Percentiles rank a stretch among this genome's conserved stretches.
These are phyloP conservation scores for Elaphomyces granulatus DNA, from an alignment of 495 filamentous ascomycete genomes.

Conservation along the genomic window DNA sequence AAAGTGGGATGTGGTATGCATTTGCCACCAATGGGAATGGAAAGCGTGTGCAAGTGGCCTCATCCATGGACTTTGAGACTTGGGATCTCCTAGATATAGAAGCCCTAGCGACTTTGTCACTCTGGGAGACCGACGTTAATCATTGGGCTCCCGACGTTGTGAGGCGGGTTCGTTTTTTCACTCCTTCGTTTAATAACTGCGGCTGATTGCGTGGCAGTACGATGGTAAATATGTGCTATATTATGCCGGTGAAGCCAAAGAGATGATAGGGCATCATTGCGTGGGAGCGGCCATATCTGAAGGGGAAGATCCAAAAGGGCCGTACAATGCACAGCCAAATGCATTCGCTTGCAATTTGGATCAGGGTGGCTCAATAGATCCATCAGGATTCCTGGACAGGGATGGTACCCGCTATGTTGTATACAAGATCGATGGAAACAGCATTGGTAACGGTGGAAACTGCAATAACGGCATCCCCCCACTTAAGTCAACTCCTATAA, in stretches of 20 bases:
- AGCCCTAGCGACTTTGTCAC: constrained; percentile 20
- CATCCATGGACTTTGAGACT: constrained; percentile 18
- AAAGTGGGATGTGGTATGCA: constrained; percentile 26
- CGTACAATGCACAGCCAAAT: constrained; percentile 31
- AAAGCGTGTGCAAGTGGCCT: constrained; percentile 23
- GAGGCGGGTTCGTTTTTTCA: constrained; percentile 22
- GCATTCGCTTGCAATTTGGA: constrained; percentile 34
- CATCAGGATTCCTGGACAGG: constrained; percentile 36
- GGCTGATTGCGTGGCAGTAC: constrained; percentile 14
- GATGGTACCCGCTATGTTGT: constrained; percentile 42
- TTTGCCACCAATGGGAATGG: constrained; percentile 26
- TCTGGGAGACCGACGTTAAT: constrained; percentile 20
- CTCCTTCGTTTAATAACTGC: too few relatives aligned
- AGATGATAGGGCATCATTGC: constrained; percentile 32
- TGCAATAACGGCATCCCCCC: constrained; percentile 41
- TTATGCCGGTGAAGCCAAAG: constrained; percentile 36
- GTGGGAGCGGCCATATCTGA: constrained; percentile 36
- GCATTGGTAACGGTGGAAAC: constrained; percentile 38
- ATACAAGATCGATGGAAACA: constrained; percentile 52
- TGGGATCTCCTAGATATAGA: constrained; percentile 27
- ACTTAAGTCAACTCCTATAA: constrained; percentile 39
- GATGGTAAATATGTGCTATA: constrained; percentile 44
- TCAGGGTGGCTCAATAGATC: constrained; percentile 45
- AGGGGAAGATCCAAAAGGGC: constrained; percentile 26
- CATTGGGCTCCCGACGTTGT: constrained; percentile 32